These are phyloP conservation scores for Brassica juncea DNA, from an alignment of 345 rosid genomes.

Conservation along the genomic window DNA sequence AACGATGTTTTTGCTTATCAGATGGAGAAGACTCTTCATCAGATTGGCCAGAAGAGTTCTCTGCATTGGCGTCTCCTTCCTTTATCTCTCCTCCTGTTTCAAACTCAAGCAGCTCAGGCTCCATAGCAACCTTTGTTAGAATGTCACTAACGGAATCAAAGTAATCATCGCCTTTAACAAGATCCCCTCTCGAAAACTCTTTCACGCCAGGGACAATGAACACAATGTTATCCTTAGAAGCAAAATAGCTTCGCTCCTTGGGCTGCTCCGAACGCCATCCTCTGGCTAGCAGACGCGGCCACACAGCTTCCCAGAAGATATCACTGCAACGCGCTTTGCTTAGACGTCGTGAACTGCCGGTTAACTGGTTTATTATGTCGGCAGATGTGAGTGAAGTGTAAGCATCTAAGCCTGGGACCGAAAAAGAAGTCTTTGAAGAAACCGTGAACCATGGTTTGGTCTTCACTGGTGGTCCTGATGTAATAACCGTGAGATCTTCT, in stretches of 20 bases:
- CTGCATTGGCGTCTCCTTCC: not conserved
- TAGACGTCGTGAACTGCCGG: conserved; percentile 59
- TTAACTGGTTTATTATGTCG: conserved; percentile 58
- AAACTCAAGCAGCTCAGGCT: conserved; percentile 66
- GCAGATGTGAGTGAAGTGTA: conserved; percentile 55
- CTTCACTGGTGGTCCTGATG: conserved; percentile 47
- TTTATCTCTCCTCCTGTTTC: conserved; percentile 24
- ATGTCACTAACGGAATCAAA: conserved; percentile 75
- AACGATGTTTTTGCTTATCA: conserved; percentile 37
- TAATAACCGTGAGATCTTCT: conserved; percentile 60
- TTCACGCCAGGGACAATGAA: conserved; percentile 70
- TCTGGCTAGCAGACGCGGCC: conserved; percentile 82
- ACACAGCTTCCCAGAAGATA: conserved; percentile 83
- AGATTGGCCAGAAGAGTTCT: conserved; percentile 46
- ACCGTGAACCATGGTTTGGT: conserved; percentile 45
- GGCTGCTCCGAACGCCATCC: conserved; percentile 87
- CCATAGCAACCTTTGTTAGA: conserved; percentile 62
- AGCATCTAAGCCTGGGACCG: conserved; percentile 30
- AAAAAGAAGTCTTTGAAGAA: conserved; percentile 33
- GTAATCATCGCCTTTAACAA: conserved; percentile 65
- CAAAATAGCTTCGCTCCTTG: conserved; percentile 43
- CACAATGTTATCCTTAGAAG: conserved; percentile 54
- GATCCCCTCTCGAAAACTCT: conserved; percentile 66
- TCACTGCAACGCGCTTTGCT: conserved; percentile 75
- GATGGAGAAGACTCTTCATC: conserved; percentile 40